Conservation (phyloP, 1,139 yeast genomes). For the Blastobotrys elegans region DNA sequence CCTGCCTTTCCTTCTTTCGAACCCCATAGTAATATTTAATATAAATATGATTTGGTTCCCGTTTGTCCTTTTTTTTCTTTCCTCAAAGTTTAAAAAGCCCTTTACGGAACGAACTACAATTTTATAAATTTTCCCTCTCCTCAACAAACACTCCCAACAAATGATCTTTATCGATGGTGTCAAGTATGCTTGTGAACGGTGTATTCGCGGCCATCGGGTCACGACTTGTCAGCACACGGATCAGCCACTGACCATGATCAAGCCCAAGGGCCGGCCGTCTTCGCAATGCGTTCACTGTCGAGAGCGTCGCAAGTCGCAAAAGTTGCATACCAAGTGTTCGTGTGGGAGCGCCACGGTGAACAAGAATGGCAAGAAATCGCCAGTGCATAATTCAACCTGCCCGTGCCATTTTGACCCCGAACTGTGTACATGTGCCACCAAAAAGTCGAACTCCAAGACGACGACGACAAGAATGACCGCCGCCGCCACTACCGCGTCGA, state of each 20-base stretch:
- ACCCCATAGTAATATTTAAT: neutral
- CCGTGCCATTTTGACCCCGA: conserved; percentile 50
- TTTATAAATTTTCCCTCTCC: neutral
- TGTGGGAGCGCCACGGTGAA: conserved; percentile 46
- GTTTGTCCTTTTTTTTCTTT: neutral
- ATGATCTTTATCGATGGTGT: conserved; percentile 91
- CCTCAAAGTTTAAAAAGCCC: too few species aligned
- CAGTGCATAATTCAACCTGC: conserved; percentile 40
- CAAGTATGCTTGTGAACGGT: conserved; percentile 90
- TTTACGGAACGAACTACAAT: too few species aligned
- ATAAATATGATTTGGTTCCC: neutral
- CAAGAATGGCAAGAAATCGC: conserved; percentile 20
- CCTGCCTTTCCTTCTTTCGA: too few species aligned
- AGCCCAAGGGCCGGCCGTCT: conserved; percentile 94
- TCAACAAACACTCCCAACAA: conserved; percentile 3
- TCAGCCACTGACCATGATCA: conserved; percentile 84
- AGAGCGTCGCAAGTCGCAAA: conserved; percentile 65
- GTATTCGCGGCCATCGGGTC: conserved; percentile 94
- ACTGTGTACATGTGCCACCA: conserved; percentile 58
- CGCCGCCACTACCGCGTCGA: neutral
- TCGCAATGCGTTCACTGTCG: conserved; percentile 89
- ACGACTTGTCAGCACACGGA: conserved; percentile 91
- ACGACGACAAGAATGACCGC: neutral
- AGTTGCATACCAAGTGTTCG: conserved; percentile 65
- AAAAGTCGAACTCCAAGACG: conserved; percentile 24